Evolutionary conservation across 805 yeast species (phyloP).

Genomic region (Starmerella gropengiesseri): DNA sequence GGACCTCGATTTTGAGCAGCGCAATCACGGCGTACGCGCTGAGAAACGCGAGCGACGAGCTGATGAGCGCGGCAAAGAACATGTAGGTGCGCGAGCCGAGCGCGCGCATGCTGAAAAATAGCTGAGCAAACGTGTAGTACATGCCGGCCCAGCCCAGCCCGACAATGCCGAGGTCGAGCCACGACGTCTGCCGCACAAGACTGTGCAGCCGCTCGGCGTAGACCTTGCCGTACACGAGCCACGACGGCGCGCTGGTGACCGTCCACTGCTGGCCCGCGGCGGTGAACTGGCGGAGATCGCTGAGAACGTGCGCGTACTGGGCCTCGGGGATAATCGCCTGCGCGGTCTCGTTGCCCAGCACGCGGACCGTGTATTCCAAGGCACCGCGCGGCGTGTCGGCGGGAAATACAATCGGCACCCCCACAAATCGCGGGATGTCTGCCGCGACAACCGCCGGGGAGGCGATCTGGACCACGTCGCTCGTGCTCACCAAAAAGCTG

Average conservation of each 20-base stretch:
- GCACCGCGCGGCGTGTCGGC: constrained; percentile 11
- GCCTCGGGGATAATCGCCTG: constrained; percentile 11
- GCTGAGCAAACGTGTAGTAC: constrained; percentile 68
- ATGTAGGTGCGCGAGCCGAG: constrained; percentile 84
- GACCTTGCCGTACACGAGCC: constrained; percentile 31
- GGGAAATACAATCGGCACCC: constrained; percentile 20
- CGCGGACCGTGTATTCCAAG: constrained; percentile 2
- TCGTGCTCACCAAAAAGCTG: constrained; percentile 17
- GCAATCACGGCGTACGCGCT: constrained; percentile 60
- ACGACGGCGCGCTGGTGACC: constrained; percentile 34
- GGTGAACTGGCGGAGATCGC: constrained; percentile 12
- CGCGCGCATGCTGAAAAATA: constrained; percentile 63
- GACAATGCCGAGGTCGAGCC: constrained; percentile 71
- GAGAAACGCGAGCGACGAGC: constrained; percentile 73
- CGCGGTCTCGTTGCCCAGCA: neutral
- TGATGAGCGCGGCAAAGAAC: constrained; percentile 63
- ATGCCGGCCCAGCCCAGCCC: constrained; percentile 75
- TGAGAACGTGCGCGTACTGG: constrained; percentile 5
- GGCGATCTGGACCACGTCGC: neutral
- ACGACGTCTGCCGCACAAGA: constrained; percentile 54
- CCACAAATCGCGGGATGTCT: constrained; percentile 19
- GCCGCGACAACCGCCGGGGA: neutral
- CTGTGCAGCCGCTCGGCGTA: constrained; percentile 28
- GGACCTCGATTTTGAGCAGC: constrained; percentile 47
- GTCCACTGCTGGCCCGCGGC: constrained; percentile 32